A percentile compares a stretch with the other conserved stretches of the same genome.
These are phyloP conservation scores for Linum lewisii DNA, from an alignment of 345 rosid species.

Conservation along the genomic window DNA sequence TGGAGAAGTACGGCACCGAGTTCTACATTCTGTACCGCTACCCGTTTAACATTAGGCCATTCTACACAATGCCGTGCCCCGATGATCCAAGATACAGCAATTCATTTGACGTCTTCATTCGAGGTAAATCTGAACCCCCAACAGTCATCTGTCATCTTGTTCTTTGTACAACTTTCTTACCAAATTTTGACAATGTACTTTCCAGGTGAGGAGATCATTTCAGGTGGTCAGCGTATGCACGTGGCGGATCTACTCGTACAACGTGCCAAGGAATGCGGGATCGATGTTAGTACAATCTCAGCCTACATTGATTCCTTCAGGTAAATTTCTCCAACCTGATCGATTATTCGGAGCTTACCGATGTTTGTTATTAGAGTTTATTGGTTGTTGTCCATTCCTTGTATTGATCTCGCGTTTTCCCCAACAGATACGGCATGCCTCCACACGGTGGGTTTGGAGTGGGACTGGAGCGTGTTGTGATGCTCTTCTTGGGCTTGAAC, in stretches of 20 bases:
- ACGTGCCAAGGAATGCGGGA: slow-evolving; percentile 67
- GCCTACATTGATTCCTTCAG: slow-evolving; percentile 83
- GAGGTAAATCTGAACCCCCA: slow-evolving; percentile 39
- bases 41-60: slow-evolving; percentile 78
- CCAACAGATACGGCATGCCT: slow-evolving; percentile 64
- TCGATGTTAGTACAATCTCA: slow-evolving; percentile 64
- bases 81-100: slow-evolving; percentile 68
- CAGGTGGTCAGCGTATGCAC: slow-evolving; percentile 94
- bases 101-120: slow-evolving; percentile 86
- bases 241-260: slow-evolving; percentile 54
- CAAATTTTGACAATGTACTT: not conserved
- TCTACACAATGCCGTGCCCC: slow-evolving; percentile 88
- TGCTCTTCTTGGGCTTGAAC: slow-evolving; percentile 72
- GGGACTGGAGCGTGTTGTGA: slow-evolving; percentile 79
- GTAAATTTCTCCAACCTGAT: slow-evolving; percentile 19
- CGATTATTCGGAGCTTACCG: not conserved
- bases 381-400: not conserved
- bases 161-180: slow-evolving; percentile 6
- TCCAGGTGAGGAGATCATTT: slow-evolving; percentile 87
- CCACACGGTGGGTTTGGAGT: slow-evolving; percentile 88
- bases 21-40: slow-evolving; percentile 78
- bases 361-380: too few species aligned
- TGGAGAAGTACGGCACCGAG: slow-evolving; percentile 79
- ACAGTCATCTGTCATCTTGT: not conserved
- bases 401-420: not conserved